Base-by-base conservation (phyloP, 768 basidiomycete species). In the Lentinus brumalis region DNA sequence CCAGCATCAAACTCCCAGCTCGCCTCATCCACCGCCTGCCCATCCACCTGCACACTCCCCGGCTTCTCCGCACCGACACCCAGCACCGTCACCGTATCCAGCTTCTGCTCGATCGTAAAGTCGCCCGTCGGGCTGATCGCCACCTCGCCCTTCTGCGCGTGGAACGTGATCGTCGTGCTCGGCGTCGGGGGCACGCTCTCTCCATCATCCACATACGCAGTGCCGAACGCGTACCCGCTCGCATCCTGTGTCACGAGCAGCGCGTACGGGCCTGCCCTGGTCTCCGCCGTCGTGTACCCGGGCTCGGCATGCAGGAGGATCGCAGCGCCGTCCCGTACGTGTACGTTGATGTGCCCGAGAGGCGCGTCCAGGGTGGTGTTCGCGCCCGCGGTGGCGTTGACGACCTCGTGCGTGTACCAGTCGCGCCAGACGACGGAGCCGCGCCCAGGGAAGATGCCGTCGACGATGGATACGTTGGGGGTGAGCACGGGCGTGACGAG, bases 401-500 rank as follows among this genome's bases (percentile, higher is more conserved):
- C 44, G 4, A 16, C 2, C 80, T 80, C 8, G 76, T 70, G 32
- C 83, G 74, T 83, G 32, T 62, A 58, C 70, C 86, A 87, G 68
- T 89, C 83, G 74, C 88, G 89, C 76, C 86, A 89, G 47, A 73
- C 80, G 8, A 12, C 46, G 9, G 78, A 71, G 2, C 35, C 35
- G 35, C 35, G 35, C 7, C 35, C 11, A 11, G 88, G 87, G 51
- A 88, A 79, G 74, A 89, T 89, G 60, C 83, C 77, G 7, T 75
- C 73, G 49, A 88, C 86, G 26, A 82, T 79, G 8, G 84, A 87
- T 26, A 82, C 70, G 67, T 83, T 78, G 61, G 86, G 83, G 30
- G 82, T 79, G 0, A 85, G 86, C 30, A 89, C 87, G 15, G 88
- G 88, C 0, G 86, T 86, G 9, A 89, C 86, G 51, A 89, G 83